Base-by-base conservation (phyloP, 306 rosid genomes). In the Dryas octopetala region DNA sequence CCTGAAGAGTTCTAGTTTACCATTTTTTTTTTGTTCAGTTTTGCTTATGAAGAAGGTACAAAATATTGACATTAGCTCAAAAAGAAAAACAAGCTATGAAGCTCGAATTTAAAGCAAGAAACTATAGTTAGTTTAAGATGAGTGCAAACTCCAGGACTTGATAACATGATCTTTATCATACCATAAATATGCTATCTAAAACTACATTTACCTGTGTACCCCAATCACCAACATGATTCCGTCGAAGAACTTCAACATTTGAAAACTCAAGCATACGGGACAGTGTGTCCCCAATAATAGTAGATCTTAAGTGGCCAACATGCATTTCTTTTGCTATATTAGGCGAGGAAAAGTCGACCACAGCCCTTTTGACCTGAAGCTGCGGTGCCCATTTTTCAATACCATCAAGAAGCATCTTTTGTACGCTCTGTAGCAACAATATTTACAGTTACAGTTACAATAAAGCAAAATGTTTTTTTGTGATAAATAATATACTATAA, bases 271-370 rank as follows among this genome's bases (percentile, higher is more conserved):
- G 93, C 97, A 89, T 90, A 13, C 96, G 91, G 19, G 97, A 89
- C 66, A 95, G 79, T 0, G 97, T 87, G 71, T 95, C 99, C 75
- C 99, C 99, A 71, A 95, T 90, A 68, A 95, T 95, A 71, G 98
- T 90, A 83, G 99, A 95, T 73, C 99, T 89, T 74, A 95, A 74
- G 84, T 95, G 99, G 79, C 99, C 98, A 77, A 95, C 99, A 74
- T 95, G 99, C 99, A 95, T 95, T 81, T 92, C 99, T 78, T 95
- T 95, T 9, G 99, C 99, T 67, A 95, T 86, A 74, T 95, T 92
- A 46, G 99, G 97, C 4, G 99, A 92, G 51, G 99, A 95, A 83
- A 95, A 95, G 84, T 95, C 97, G 75, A 95, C 92, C 59, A 92
- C 75, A 1, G 91, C 99, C 78, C 88, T 89, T 85, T 82, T 89